A percentile compares a stretch with the other conserved stretches of the same genome.
Evolutionary conservation across 192 early-diverging fungal species (phyloP).

Genomic region (Lobulomyces angularis): DNA sequence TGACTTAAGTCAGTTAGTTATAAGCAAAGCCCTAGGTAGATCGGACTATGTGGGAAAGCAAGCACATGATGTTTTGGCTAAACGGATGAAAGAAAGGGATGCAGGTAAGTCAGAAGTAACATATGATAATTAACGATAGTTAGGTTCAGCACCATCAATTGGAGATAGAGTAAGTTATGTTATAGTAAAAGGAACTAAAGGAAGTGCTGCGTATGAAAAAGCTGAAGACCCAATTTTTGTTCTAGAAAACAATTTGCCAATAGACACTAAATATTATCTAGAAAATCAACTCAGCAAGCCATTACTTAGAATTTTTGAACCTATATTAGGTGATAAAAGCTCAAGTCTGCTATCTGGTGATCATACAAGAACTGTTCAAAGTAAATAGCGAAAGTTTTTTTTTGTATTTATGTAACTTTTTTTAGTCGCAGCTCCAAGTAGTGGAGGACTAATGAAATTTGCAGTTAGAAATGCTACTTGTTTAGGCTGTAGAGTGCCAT

Average conservation of each 20-base stretch:
- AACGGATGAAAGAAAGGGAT: conserved; percentile 91
- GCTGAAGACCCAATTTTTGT: conserved; percentile 97
- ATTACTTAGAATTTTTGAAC: conserved; percentile 87
- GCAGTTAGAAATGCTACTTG: conserved; percentile 84
- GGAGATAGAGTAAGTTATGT: conserved; percentile 97
- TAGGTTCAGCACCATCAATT: conserved; percentile 79
- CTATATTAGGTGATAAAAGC: conserved; percentile 82
- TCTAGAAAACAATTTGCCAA: conserved; percentile 95
- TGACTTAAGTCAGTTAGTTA: conserved; percentile 89
- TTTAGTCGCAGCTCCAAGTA: conserved; percentile 73
- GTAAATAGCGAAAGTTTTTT: conserved; percentile 62
- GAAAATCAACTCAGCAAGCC: conserved; percentile 95
- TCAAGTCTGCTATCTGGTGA: no score
- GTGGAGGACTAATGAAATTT: conserved; percentile 89
- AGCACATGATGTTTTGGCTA: conserved; percentile 90
- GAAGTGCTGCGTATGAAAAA: conserved; percentile 80
- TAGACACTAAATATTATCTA: conserved; percentile 92
- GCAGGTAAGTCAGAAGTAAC: conserved; percentile 28
- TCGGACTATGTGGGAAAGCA: conserved; percentile 87
- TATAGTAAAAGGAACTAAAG: conserved; percentile 73
- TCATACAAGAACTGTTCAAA: no score
- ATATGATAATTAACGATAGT: background rate
- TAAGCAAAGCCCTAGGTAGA: conserved; percentile 90
- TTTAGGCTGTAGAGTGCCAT: conserved; percentile 78
- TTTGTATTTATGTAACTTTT: no score